Evolutionary conservation across 129 eudicot species (phyloP).

Genomic region (Chrysanthemum makinoi): DNA sequence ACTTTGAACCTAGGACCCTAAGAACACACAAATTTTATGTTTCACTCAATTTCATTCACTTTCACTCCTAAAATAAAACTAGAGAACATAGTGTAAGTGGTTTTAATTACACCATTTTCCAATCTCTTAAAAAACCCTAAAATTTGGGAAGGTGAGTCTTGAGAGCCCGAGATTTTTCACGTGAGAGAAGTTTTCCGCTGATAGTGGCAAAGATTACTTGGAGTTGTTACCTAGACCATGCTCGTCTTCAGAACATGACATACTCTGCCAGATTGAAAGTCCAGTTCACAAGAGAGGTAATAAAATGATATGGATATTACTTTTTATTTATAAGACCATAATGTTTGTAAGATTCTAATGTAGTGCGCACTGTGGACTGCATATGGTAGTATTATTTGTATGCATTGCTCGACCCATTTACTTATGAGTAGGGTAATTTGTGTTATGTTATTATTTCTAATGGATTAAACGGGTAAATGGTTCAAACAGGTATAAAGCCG

Average conservation of each 20-base stretch:
- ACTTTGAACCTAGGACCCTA: no score
- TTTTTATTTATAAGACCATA: no score
- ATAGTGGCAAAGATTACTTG: slow-evolving; percentile 45
- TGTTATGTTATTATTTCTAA: background rate
- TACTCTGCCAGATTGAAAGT: slow-evolving; percentile 60
- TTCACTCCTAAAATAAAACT: no score
- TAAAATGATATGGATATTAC: no score
- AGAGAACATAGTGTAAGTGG: no score
- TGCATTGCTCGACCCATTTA: background rate
- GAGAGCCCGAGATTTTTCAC: slow-evolving; percentile 68
- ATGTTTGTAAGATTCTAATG: background rate
- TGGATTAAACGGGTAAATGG: background rate
- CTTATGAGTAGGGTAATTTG: background rate
- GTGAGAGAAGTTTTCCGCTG: slow-evolving; percentile 47
- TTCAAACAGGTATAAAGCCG: background rate
- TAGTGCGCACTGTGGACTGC: no score
- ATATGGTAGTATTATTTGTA: no score
- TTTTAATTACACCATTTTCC: no score
- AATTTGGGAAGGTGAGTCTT: slow-evolving; percentile 66
- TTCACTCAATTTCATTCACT: no score
- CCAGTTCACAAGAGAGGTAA: slow-evolving; percentile 27
- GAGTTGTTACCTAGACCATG: slow-evolving; percentile 79
- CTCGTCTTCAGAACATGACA: slow-evolving; percentile 83
- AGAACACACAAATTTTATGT: no score
- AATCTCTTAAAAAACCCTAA: no score